These are phyloP conservation scores for Neurospora sp. DNA, from an alignment of 495 filamentous ascomycete genomes.

Conservation along the genomic window DNA sequence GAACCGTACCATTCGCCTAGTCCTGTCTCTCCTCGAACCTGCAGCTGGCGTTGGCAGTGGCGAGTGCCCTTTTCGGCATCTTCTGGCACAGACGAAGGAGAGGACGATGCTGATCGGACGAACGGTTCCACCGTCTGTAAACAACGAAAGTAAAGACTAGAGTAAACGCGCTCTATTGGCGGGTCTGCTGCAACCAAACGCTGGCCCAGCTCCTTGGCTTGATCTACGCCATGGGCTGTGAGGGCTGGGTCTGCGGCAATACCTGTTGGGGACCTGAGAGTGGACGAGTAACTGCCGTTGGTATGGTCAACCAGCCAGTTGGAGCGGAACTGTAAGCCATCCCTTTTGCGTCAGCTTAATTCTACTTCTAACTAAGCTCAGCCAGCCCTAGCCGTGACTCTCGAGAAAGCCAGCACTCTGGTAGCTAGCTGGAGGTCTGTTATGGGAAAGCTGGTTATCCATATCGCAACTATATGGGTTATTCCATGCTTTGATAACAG, in stretches of 20 bases:
- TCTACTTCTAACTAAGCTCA: background rate
- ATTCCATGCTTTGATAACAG: background rate
- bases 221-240: constrained; percentile 72
- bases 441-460: background rate
- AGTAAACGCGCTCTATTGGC: constrained; percentile 67
- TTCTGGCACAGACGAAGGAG: constrained; percentile 4
- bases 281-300: constrained; percentile 62
- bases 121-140: constrained; percentile 75
- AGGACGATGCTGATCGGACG: constrained; percentile 41
- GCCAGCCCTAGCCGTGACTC: background rate
- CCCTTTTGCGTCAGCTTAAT: background rate
- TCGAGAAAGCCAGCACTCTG: background rate
- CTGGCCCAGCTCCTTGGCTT: constrained; percentile 67
- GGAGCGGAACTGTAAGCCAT: constrained; percentile 60
- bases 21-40: constrained; percentile 62
- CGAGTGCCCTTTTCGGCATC: background rate
- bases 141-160: constrained; percentile 84
- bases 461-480: background rate
- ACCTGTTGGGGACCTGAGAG: constrained; percentile 68
- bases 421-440: background rate
- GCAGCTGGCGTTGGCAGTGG: background rate
- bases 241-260: constrained; percentile 81
- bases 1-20: constrained; percentile 87
- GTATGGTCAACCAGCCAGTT: constrained; percentile 75
- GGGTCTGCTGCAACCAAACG: constrained; percentile 53